Evolutionary conservation across 2,329 filamentous ascomycete species (phyloP).

Genomic region (Falciphora oryzae): DNA sequence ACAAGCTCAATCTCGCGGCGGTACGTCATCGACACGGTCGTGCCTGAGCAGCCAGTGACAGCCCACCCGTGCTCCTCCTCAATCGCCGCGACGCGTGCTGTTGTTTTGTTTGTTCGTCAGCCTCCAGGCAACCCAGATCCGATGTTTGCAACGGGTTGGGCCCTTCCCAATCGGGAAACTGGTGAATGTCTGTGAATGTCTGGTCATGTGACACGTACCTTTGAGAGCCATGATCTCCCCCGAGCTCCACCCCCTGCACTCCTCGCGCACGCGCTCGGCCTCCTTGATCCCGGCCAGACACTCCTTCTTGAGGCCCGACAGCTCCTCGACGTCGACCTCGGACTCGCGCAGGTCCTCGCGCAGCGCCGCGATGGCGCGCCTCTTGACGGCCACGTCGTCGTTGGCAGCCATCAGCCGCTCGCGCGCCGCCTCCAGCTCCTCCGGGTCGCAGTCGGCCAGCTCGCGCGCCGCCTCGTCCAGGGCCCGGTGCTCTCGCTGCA

Average conservation of each 20-base stretch:
- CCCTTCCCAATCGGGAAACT: too few relatives aligned
- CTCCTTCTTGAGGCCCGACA: conserved; percentile 61
- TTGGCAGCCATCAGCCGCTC: conserved; percentile 60
- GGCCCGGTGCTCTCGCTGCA: conserved; percentile 59
- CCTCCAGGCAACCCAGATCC: too few relatives aligned
- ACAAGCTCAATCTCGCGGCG: conserved; percentile 65
- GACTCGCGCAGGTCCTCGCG: conserved; percentile 62
- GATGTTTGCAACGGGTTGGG: too few relatives aligned
- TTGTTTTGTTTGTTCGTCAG: conserved; percentile 11
- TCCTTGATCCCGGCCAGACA: conserved; percentile 71
- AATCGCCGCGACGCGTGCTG: conserved; percentile 59
- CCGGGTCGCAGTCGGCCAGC: conserved; percentile 72
- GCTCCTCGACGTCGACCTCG: conserved; percentile 55
- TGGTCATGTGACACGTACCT: conserved; percentile 41
- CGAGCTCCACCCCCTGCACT: conserved; percentile 83
- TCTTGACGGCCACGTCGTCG: conserved; percentile 64
- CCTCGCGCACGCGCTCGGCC: conserved; percentile 77
- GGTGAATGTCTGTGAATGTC: not conserved
- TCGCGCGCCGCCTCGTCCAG: conserved; percentile 69
- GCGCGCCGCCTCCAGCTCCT: conserved; percentile 70
- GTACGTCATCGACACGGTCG: conserved; percentile 68
- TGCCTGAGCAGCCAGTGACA: conserved; percentile 57
- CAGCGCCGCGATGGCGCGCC: conserved; percentile 59
- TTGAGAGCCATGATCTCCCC: conserved; percentile 76
- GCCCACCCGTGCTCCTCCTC: conserved; percentile 67